These are phyloP conservation scores for Allantophomopsis lycopodina DNA, from an alignment of 2,329 filamentous ascomycete species.

Conservation along the genomic window DNA sequence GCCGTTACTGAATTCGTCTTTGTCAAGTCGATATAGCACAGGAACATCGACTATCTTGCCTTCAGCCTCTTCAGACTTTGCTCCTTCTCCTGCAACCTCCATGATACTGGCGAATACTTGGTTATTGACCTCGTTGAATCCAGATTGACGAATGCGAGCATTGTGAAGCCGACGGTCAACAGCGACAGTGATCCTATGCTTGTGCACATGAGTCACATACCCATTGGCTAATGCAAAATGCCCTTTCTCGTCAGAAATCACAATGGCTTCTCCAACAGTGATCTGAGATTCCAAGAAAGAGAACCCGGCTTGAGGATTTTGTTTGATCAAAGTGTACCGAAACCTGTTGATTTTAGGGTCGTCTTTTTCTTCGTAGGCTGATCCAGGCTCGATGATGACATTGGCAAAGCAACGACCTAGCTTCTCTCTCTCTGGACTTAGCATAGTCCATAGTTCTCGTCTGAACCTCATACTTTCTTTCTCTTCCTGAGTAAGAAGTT, in stretches of 20 bases:
- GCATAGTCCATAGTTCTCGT: slow-evolving; percentile 91
- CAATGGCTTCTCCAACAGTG: slow-evolving; percentile 74
- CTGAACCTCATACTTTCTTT: slow-evolving; percentile 77
- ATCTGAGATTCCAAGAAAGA: slow-evolving; percentile 90
- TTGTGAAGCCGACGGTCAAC: slow-evolving; percentile 87
- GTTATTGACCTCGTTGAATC: slow-evolving; percentile 64
- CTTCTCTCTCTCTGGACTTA: slow-evolving; percentile 76
- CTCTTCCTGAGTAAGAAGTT: slow-evolving; percentile 86
- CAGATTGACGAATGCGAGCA: slow-evolving; percentile 58
- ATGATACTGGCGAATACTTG: slow-evolving; percentile 87
- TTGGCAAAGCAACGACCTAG: slow-evolving; percentile 82
- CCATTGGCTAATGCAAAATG: slow-evolving; percentile 93
- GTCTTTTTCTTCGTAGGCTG: slow-evolving; percentile 52
- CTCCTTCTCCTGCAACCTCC: slow-evolving; percentile 55
- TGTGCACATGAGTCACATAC: slow-evolving; percentile 68
- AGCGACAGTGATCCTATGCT: slow-evolving; percentile 67
- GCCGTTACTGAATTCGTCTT: slow-evolving; percentile 96
- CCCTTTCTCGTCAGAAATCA: slow-evolving; percentile 89
- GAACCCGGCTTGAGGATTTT: slow-evolving; percentile 43
- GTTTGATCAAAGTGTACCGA: slow-evolving; percentile 72
- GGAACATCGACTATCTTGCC: slow-evolving; percentile 37
- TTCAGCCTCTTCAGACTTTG: slow-evolving; percentile 33
- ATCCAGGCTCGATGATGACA: slow-evolving; percentile 70
- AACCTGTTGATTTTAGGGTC: slow-evolving; percentile 83
- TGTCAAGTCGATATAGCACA: slow-evolving; percentile 74